phyloP scores from a whole-genome alignment of 2,329 filamentous ascomycete species.

The Apiospora rasikravindrae region DNA sequence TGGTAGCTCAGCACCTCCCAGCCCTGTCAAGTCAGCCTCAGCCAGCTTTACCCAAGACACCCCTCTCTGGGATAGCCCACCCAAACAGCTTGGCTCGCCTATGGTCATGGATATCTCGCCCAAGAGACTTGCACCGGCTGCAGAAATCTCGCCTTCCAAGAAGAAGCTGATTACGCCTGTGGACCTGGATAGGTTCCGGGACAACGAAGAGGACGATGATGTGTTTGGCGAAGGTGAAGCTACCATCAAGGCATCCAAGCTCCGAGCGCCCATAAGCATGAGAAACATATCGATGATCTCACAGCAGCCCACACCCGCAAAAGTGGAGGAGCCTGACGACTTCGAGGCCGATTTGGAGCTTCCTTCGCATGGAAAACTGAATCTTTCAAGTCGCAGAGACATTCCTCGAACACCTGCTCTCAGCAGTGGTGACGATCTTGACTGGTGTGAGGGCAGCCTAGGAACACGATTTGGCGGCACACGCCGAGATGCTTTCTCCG shows the following conservation, averaged over 20 bases:
- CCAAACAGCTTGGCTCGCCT: constrained; percentile 34
- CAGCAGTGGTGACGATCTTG: constrained; percentile 74
- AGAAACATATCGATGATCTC: constrained; percentile 52
- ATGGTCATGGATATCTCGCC: background rate
- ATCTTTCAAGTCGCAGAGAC: constrained; percentile 65
- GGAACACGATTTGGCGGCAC: constrained; percentile 91
- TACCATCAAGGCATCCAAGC: constrained; percentile 72
- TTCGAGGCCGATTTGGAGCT: constrained; percentile 77
- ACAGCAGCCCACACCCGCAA: constrained; percentile 62
- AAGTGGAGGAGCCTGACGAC: constrained; percentile 62
- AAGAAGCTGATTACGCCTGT: constrained; percentile 36
- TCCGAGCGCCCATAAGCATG: constrained; percentile 30
- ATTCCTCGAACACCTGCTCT: constrained; percentile 66
- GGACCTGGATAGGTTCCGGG: constrained; percentile 68
- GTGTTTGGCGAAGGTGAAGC: constrained; percentile 67
- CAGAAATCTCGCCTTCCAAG: constrained; percentile 5
- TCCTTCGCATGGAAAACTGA: constrained; percentile 69
- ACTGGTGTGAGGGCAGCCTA: constrained; percentile 93
- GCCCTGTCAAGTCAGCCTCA: constrained; percentile 52
- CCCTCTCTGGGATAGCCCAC: constrained; percentile 39
- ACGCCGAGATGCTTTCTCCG: constrained; percentile 76
- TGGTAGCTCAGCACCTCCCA: constrained; percentile 54
- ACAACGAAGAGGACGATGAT: constrained; percentile 61
- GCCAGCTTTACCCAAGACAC: constrained; percentile 30
- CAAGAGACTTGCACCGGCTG: background rate